Base-by-base conservation (phyloP, 2,329 filamentous ascomycete species). In the Tricladium varicosporioides region DNA sequence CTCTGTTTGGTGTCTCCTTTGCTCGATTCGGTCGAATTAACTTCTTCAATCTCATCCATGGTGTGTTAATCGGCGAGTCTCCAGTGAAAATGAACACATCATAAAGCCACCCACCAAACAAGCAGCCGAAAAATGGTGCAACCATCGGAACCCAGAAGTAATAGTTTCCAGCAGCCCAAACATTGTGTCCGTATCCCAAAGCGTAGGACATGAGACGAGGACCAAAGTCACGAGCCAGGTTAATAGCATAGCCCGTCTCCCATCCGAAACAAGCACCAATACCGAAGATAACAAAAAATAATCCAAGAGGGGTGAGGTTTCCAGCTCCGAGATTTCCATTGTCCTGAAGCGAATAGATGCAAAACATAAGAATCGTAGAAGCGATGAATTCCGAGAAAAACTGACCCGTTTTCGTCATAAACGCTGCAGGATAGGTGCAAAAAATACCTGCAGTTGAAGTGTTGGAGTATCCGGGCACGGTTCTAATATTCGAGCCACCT, bases 91-190 rank as follows among this genome's bases (percentile, higher is more conserved):
- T 74, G 68, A 89, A 83, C 1, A 82, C 69, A 67, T 89, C 86
- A 67, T 89, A 89, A 16, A 89, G 63, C 70, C 84, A 85, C 1
- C 83, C 87, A 2, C 87, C 87, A 61, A 87, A 82, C 0, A 78
- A 68, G 61, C 79, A 82, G 5, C 87, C 88, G 14, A 82, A 70
- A 67, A 91, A 89, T 0, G 88, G 87, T 1, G 86, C 80, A 4
- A 91, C 82, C 76, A 91, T 88, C 0, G 88, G 88, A 16, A 91
- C 48, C 86, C 86, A 91, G 68, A 90, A 90, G 67, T 89, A 91
- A 68, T 89, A 87, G 11, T 77, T 77, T 2, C 86, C 86, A 1
- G 84, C 81, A 7, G 76, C 78, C 83, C 85, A 91, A 0, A 91
- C 87, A 45, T 87, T 79, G 51, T 71, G 71, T 0, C 86, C 86